Evolutionary conservation across 805 yeast species (phyloP), one percentile per base, ranked within the genome.

Genomic region (Clavispora santaluciae): DNA sequence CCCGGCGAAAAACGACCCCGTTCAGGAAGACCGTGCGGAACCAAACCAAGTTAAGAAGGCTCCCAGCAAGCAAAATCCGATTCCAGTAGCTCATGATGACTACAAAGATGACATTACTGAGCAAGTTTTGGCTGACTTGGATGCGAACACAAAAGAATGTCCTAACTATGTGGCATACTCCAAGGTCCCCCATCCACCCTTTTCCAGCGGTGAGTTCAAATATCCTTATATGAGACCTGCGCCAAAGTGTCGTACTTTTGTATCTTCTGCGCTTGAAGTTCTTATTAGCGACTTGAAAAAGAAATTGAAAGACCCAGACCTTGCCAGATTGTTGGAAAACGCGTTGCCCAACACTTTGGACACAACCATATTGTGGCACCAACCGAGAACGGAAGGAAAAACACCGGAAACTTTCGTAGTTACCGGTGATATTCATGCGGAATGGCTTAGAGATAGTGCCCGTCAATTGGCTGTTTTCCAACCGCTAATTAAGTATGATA

Each of bases 401-500:
- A 16, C 49, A 8, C 63, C 89, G 0, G 76, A 79, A 46, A 71
- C 95, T 1, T 88, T 88, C 60, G 76, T 88, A 1, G 91, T 87
- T 23, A 88, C 96, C 0, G 96, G 96, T 8, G 96, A 88, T 56
- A 88, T 88, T 41, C 89, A 86, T 58, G 96, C 96, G 2, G 95
- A 88, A 60, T 88, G 96, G 96, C 65, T 88, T 36, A 64, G 96
- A 39, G 96, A 88, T 60, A 81, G 95, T 1, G 86, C 95, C 0
- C 68, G 93, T 50, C 96, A 88, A 56, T 63, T 88, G 36, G 75
- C 86, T 4, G 86, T 85, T 2, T 89, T 87, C 59, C 81, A 82
- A 51, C 78, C 78, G 6, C 68, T 86, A 17, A 62, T 80, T 11
- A 63, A 63, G 29, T 55, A 72, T 39, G 93, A 87, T 52, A 48